A percentile compares a stretch with the other conserved stretches of the same genome.
Evolutionary conservation across 108 stramenopile species (phyloP).

Genomic region (Schizochytrium sp.): DNA sequence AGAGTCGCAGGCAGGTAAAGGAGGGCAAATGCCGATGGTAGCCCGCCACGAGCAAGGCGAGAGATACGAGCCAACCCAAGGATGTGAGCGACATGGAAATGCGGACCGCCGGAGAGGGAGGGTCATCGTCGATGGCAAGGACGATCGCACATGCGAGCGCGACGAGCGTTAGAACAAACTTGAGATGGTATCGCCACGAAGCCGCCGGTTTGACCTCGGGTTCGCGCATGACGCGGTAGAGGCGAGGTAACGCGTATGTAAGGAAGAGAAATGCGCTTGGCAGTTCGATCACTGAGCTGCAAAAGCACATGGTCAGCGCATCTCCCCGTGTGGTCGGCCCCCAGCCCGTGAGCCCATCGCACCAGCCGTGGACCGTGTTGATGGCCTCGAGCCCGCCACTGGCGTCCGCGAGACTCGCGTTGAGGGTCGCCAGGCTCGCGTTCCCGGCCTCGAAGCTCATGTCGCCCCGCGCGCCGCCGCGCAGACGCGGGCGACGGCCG

Average conservation of each 20-base stretch:
- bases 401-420: too few relatives aligned
- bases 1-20: background rate
- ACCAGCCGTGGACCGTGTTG: background rate
- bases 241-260: background rate
- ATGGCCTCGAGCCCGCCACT: background rate
- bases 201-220: background rate
- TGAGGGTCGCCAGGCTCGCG: too few relatives aligned
- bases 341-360: background rate
- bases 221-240: background rate
- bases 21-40: background rate
- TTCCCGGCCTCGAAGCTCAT: too few relatives aligned
- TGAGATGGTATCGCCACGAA: background rate
- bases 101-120: background rate
- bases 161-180: background rate
- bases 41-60: background rate
- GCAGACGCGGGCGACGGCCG: too few relatives aligned
- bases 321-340: background rate
- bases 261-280: background rate
- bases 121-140: background rate
- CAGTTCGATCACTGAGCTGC: background rate
- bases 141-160: background rate
- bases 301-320: slow-evolving; percentile 12
- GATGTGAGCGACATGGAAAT: background rate
- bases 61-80: background rate
- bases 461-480: too few relatives aligned